Base-by-base conservation (phyloP, 306 rosid species). In the Rosa lucieae region DNA sequence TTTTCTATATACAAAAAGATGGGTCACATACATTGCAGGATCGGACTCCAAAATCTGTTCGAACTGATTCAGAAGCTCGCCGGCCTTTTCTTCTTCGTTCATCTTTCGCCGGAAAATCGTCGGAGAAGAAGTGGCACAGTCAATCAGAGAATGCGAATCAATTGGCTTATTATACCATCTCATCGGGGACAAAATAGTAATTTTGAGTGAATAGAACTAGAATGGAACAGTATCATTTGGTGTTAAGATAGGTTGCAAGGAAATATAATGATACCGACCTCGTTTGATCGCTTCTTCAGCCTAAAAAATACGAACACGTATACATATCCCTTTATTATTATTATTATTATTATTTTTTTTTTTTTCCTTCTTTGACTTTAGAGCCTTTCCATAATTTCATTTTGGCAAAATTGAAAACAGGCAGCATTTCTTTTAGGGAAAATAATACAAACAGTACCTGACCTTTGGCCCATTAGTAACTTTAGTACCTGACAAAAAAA, bases 41-140 rank as follows among this genome's bases (percentile, higher is more conserved):
- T 95, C 94, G 21, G 90, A 85, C 48, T 91, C 92, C 72, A 95
- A 85, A 66, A 88, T 87, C n/a, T 68, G 83, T 77, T 95, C 91
- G 75, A 92, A 88, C 56, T 88, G 89, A 67, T 63, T 76, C 80
- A 95, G 84, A n/a, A 93, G 81, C 84, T 84, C 87, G 35, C 32
- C 49, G 70, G 80, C 71, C 7, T 73, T 74, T 63, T 48, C 80
- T 82, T 81, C 72, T 79, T 80, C 83, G 55, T 52, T 85, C 94
- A 84, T 86, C 46, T 83, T 74, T 65, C 21, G 44, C 44, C 70
- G 43, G 70, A 35, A 32, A 13, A 14, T 63, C 69, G 43, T 21
- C 69, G 70, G 70, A 65, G 67, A 26, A 26, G 44, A 40, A 46
- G 49, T 10, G 52, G 13, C 4, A 2, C 67, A 26, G 39, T 11